Evolutionary conservation across 371 early-diverging fungal genomes (phyloP), one percentile per base, ranked within the genome.

Genomic region (Sporodiniella umbellata): DNA sequence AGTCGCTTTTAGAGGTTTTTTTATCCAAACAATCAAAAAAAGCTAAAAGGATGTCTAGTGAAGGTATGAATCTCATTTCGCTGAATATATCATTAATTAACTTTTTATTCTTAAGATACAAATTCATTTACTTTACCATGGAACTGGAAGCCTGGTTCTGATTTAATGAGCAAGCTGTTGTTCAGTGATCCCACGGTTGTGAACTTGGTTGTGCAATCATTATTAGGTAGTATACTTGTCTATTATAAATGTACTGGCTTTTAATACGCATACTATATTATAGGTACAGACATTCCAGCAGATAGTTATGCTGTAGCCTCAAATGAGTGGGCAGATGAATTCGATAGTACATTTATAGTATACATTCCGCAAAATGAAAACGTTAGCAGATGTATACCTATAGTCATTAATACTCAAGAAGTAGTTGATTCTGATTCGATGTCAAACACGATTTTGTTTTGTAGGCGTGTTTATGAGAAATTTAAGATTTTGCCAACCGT

Each of bases 401-500:
- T 51, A 51, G 51, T 51, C 33, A 51, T 51, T 31, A 51, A 43
- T 33, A 42, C 21, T 51, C 43, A 17, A 51, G 51, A 51, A 43
- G 51, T 51, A 43, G 33, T 51, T 51, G 35, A 51, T 51, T 51
- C 51, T 51, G 51, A 51, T 51, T 43, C 51, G 24, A 51, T 51
- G 43, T 51, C 51, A 43, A 19, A 33, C 21, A 24, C 35, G 22
- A 43, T 51, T 51, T 8, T 51, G 1, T 51, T 51, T 42, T 51
- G 19, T 33, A 43, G 31, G 15, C 33, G 25, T 33, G 44, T 26
- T 30, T 30, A 30, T 30, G 30, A 30, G 30, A 30, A 30, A 22
- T 44, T 26, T 44, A 44, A 44, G 44, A 44, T 44, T 44, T 25
- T 15, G 18, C 44, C 44, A 25, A 44, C 30, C 26, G 45, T 44